Percentiles rank a stretch among this genome's conserved stretches.
Evolutionary conservation across 495 filamentous ascomycete genomes (phyloP).

Genomic region (Daldinia decipiens): DNA sequence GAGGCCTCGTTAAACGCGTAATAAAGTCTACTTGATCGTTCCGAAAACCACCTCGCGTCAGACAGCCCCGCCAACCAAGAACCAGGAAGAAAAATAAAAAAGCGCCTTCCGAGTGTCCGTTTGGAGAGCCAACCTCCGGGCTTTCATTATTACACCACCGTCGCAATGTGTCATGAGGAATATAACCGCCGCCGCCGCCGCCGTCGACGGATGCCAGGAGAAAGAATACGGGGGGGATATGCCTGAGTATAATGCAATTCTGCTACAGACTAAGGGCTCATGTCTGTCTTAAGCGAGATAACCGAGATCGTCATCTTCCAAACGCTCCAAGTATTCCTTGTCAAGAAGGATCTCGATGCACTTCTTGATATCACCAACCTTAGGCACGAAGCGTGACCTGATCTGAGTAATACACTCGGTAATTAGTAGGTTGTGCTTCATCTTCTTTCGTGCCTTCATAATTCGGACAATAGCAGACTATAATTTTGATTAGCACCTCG

Average conservation of each 20-base stretch:
- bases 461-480: conserved; percentile 98
- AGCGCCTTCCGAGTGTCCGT: neutral
- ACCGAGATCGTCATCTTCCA: conserved; percentile 93
- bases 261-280: neutral
- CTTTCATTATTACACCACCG: conserved; percentile 1
- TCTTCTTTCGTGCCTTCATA: conserved; percentile 99
- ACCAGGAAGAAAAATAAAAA: neutral
- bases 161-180: conserved; percentile 14
- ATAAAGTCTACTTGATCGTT: conserved; percentile 18
- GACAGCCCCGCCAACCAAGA: conserved; percentile 22
- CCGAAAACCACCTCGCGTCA: conserved; percentile 16
- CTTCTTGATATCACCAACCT: conserved; percentile 96
- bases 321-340: conserved; percentile 97
- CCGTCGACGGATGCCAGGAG: conserved; percentile 14
- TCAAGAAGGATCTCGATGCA: conserved; percentile 98
- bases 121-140: conserved; percentile 13
- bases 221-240: conserved; percentile 23
- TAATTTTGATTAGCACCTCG: conserved; percentile 37
- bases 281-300: conserved; percentile 74
- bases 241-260: conserved; percentile 14
- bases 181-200: conserved; percentile 10
- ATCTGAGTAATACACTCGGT: conserved; percentile 96
- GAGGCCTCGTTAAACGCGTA: conserved; percentile 15
- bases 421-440: conserved; percentile 95
- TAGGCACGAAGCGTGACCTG: conserved; percentile 90